phyloP scores from a whole-genome alignment of 345 rosid genomes.

The Erucastrum elatum region DNA sequence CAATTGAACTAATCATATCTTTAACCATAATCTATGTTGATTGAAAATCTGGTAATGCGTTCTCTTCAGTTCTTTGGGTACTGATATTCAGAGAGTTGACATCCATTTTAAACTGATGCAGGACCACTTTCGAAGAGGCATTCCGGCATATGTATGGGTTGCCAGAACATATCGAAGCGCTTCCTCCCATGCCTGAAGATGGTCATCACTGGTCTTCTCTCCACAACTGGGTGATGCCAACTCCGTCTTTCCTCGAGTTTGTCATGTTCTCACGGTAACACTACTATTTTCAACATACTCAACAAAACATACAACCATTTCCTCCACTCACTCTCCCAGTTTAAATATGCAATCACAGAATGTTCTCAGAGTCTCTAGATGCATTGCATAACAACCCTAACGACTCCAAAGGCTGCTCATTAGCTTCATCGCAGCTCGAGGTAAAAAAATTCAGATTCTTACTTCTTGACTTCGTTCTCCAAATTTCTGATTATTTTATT shows the following conservation, averaged over 20 bases:
- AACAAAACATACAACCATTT: not conserved
- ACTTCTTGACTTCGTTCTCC: not conserved
- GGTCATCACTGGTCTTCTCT: slow-evolving; percentile 89
- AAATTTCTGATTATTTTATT: slow-evolving; percentile 5
- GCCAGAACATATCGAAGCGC: slow-evolving; percentile 70
- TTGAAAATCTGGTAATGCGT: not conserved
- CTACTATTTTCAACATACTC: not conserved
- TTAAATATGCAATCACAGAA: slow-evolving; percentile 49
- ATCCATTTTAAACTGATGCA: slow-evolving; percentile 39
- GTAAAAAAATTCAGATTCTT: slow-evolving; percentile 42
- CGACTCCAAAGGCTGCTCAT: slow-evolving; percentile 45
- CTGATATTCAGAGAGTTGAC: not conserved
- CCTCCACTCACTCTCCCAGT: not conserved
- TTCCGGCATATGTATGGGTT: slow-evolving; percentile 79
- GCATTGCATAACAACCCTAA: slow-evolving; percentile 60
- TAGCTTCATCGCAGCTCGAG: slow-evolving; percentile 72
- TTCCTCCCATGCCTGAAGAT: slow-evolving; percentile 97
- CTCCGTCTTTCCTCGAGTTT: slow-evolving; percentile 90
- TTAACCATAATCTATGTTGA: not conserved
- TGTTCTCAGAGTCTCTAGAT: slow-evolving; percentile 91
- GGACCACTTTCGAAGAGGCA: slow-evolving; percentile 73
- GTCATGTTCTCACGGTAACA: slow-evolving; percentile 83
- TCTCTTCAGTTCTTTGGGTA: not conserved
- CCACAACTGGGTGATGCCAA: slow-evolving; percentile 98
- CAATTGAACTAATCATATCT: not conserved